phyloP scores from a whole-genome alignment of 2,329 filamentous ascomycete species.

The Ceratocystis papillata region DNA sequence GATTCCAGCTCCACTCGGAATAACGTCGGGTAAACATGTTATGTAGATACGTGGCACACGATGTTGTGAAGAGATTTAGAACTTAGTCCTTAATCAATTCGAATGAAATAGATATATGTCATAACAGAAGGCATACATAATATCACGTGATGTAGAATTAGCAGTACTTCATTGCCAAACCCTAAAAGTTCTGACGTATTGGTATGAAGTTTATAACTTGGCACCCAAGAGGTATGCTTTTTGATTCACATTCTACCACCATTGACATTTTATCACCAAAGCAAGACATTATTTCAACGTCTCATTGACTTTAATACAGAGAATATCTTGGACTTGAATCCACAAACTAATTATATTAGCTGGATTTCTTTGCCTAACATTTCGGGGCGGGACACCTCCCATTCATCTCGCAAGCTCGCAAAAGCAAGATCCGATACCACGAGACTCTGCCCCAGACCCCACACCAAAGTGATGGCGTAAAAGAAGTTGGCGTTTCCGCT shows the following conservation, averaged over 20 bases:
- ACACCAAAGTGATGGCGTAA: slow-evolving; percentile 97
- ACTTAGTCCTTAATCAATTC: too few relatives aligned
- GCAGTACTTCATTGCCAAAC: too few relatives aligned
- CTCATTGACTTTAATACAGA: neutral
- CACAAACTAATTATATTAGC: slow-evolving; percentile 52
- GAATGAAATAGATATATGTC: too few relatives aligned
- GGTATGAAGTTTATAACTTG: neutral
- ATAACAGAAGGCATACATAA: neutral
- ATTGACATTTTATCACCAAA: neutral
- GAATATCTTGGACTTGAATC: neutral
- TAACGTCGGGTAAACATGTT: too few relatives aligned
- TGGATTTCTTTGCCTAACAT: slow-evolving; percentile 78
- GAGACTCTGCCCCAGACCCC: slow-evolving; percentile 81
- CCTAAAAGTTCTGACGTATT: too few relatives aligned
- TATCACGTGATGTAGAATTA: neutral
- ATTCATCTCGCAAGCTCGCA: slow-evolving; percentile 80
- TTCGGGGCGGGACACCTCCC: slow-evolving; percentile 84
- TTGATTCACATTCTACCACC: neutral
- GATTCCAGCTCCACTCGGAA: too few relatives aligned
- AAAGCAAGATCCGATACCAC: slow-evolving; percentile 81
- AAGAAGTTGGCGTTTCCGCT: slow-evolving; percentile 99
- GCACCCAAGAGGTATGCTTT: neutral
- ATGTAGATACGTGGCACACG: too few relatives aligned
- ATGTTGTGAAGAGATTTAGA: too few relatives aligned
- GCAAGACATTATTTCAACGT: neutral